Evolutionary conservation across 176 grass and related monocot species (phyloP), one percentile per base, ranked within the genome.

Genomic region (Hordeum marinum): DNA sequence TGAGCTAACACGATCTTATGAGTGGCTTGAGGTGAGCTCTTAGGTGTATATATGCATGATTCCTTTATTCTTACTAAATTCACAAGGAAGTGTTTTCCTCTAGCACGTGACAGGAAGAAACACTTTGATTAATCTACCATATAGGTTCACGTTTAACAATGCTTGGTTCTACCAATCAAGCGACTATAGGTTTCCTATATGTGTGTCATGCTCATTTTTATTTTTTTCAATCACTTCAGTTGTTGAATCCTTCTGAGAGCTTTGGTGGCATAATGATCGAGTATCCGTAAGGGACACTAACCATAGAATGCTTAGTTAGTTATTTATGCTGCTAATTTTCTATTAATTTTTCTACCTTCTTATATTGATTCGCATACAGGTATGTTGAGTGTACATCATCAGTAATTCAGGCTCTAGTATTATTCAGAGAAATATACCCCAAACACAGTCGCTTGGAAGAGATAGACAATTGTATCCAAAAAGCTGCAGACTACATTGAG

Each of bases 1-100:
- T 68, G 66, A 68, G 66, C 66, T 68, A 68, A 68, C 66, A 68
- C 37, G 66, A 68, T 68, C 66, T 68, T 68, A 68, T 68, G 66
- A 68, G 39, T 68, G 66, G 66, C 34, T 68, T 39, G 66, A 68
- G 66, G 66, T 68, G 66, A 68, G 66, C 37, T 39, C 31, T 0
- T 67, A 67, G 17, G 1, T 20, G 21, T 68, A 67, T 39, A 37
- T 68, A 21, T n/a, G n/a, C n/a, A n/a, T n/a, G n/a, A 68, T 37
- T 37, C 8, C 8, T 68, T 37, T 68, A 18, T 39, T 39, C 1
- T 37, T 8, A 21, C 32, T 34, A 66, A 67, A 68, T 9, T 17
- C 64, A 36, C 31, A 37, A 21, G 65, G 32, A 68, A 37, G 3
- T 21, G 31, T 68, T 36, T 68, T 68, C 31, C 18, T 20, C 1